These are phyloP conservation scores for Candida montana DNA, from an alignment of 805 yeast species.

Conservation along the genomic window DNA sequence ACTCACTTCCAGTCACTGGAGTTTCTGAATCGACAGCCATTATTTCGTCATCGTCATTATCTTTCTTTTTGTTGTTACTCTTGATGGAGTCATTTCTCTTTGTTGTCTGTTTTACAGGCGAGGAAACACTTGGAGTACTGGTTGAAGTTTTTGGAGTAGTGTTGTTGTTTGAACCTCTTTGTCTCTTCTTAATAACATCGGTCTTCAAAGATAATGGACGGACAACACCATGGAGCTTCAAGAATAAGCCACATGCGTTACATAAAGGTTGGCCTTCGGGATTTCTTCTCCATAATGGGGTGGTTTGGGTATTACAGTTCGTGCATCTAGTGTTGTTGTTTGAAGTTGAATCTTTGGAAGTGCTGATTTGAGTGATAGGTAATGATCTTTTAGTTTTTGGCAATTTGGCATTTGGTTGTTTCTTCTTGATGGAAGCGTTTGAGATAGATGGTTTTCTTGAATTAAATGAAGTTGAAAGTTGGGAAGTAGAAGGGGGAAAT, in stretches of 20 bases:
- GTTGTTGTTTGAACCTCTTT: conserved; percentile 44
- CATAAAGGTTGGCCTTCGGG: conserved; percentile 91
- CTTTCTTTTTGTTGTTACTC: neutral
- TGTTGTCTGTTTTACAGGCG: conserved; percentile 13
- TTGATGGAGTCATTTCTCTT: neutral
- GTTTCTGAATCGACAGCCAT: conserved; percentile 6
- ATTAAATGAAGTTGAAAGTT: conserved; percentile 14
- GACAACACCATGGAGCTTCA: conserved; percentile 91
- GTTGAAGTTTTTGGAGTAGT: conserved; percentile 7
- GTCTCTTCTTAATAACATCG: conserved; percentile 88
- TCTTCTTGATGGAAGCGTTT: conserved; percentile 22
- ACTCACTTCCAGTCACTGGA: conserved; percentile 5
- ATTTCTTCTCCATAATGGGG: conserved; percentile 93
- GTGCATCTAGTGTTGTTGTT: conserved; percentile 46
- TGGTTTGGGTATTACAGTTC: conserved; percentile 86
- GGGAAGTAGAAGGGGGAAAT: neutral
- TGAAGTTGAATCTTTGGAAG: conserved; percentile 12
- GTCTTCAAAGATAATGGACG: conserved; percentile 88
- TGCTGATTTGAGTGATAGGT: conserved; percentile 16
- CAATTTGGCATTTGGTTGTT: conserved; percentile 15
- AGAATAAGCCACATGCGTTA: conserved; percentile 92
- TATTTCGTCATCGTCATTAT: neutral
- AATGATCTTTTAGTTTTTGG: conserved; percentile 19
- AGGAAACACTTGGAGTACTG: conserved; percentile 13
- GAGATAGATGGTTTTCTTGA: conserved; percentile 16